A percentile compares a stretch with the other conserved stretches of the same genome.
phyloP scores from a whole-genome alignment of 805 yeast genomes.

The Yamadazyma olivae region DNA sequence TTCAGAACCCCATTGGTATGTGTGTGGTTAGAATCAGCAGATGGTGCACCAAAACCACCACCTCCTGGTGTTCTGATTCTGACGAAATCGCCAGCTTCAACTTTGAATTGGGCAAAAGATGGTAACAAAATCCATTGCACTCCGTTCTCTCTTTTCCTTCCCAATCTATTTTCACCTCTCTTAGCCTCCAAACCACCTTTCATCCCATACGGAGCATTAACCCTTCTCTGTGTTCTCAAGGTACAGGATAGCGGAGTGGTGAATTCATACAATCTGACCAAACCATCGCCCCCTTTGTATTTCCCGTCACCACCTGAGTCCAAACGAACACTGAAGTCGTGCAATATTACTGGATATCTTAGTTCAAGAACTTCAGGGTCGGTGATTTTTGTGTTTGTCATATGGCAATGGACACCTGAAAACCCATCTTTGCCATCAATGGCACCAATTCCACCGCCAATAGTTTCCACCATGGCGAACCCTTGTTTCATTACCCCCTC shows the following conservation, averaged over 20 bases:
- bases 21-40: neutral
- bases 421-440: conserved; percentile 14
- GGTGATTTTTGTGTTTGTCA: conserved; percentile 23
- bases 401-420: conserved; percentile 46
- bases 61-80: conserved; percentile 78
- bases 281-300: conserved; percentile 16
- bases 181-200: conserved; percentile 23
- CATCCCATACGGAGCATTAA: conserved; percentile 18
- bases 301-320: conserved; percentile 16
- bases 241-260: conserved; percentile 11
- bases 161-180: conserved; percentile 37
- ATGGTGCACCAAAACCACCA: conserved; percentile 51
- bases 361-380: conserved; percentile 19
- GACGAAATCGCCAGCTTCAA: conserved; percentile 60
- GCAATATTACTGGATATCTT: conserved; percentile 15
- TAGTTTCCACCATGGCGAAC: conserved; percentile 14
- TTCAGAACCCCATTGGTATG: neutral
- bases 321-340: conserved; percentile 12
- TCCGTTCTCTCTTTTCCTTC: conserved; percentile 23
- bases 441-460: conserved; percentile 19
- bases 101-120: conserved; percentile 64
- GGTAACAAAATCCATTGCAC: conserved; percentile 27
- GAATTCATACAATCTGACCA: conserved; percentile 14
- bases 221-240: conserved; percentile 15
- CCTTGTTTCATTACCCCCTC: conserved; percentile 18